Conservation (phyloP, 2,329 filamentous ascomycete genomes). For the Colletotrichum graminicola region DNA sequence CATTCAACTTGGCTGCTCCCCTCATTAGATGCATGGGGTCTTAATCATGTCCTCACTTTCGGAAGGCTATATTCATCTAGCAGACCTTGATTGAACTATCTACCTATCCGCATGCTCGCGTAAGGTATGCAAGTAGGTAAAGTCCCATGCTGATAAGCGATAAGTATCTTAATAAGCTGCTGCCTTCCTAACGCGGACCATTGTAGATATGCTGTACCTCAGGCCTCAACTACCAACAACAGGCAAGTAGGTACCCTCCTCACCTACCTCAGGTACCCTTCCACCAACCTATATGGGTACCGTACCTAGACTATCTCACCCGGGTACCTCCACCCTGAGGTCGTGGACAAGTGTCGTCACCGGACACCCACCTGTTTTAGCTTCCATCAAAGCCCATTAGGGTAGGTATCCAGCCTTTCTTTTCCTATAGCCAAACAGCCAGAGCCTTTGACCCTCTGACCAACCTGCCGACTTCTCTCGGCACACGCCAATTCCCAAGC, state of each 20-base stretch:
- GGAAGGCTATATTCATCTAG: neutral
- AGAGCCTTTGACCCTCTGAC: neutral
- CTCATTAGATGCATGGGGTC: slow-evolving; percentile 14
- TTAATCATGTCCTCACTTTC: slow-evolving; percentile 3
- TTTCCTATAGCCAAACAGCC: no score
- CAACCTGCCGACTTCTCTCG: neutral
- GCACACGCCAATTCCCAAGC: neutral
- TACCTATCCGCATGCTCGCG: neutral
- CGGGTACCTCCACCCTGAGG: neutral
- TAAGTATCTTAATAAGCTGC: slow-evolving; percentile 18
- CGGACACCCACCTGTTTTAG: slow-evolving; percentile 5
- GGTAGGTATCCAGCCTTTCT: slow-evolving; percentile 4
- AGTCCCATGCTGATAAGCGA: slow-evolving; percentile 9
- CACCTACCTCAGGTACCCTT: neutral
- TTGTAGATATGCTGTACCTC: slow-evolving; percentile 10
- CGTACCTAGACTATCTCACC: neutral
- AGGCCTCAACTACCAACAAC: neutral
- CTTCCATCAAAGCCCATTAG: slow-evolving; percentile 1
- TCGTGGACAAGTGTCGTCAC: slow-evolving; percentile 36
- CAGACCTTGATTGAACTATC: neutral
- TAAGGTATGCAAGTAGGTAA: neutral
- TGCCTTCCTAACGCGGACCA: neutral
- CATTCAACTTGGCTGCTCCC: neutral
- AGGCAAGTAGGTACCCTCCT: neutral
- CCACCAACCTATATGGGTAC: neutral